A percentile compares a stretch with the other conserved stretches of the same genome.
Conservation (phyloP, 768 basidiomycete species). For the Tephrocybe sp. region DNA sequence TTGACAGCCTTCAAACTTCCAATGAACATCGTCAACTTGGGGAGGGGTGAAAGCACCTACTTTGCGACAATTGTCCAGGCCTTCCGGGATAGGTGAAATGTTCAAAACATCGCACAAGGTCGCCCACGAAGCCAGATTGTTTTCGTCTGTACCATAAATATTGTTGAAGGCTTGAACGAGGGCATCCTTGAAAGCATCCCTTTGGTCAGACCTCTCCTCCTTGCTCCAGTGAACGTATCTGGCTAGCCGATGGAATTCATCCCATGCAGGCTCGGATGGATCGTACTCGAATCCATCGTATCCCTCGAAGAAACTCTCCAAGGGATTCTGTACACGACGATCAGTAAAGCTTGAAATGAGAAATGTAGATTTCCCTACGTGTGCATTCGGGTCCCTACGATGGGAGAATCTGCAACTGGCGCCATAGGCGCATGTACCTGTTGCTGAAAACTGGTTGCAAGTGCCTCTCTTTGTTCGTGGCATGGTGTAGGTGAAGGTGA, state of each 20-base stretch:
- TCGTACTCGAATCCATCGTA: conserved; percentile 1
- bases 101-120: conserved; percentile 14
- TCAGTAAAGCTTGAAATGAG: background rate
- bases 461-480: background rate
- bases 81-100: conserved; percentile 15
- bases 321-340: background rate
- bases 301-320: background rate
- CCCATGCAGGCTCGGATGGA: background rate
- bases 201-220: background rate
- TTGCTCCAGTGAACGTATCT: background rate
- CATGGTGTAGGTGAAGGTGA: background rate
- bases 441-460: no score
- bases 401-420: background rate
- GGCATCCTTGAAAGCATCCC: conserved; percentile 11
- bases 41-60: conserved; percentile 6
- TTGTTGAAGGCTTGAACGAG: conserved; percentile 17
- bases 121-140: conserved; percentile 15
- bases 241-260: background rate
- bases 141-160: conserved; percentile 18
- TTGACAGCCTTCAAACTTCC: conserved; percentile 15
- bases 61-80: conserved; percentile 14
- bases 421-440: no score
- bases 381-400: no score
- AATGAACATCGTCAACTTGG: background rate
- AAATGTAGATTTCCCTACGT: no score